A percentile compares a stretch with the other conserved stretches of the same genome.
Conservation (phyloP, 2,329 filamentous ascomycete genomes). For the Escovopsis sp. region DNA sequence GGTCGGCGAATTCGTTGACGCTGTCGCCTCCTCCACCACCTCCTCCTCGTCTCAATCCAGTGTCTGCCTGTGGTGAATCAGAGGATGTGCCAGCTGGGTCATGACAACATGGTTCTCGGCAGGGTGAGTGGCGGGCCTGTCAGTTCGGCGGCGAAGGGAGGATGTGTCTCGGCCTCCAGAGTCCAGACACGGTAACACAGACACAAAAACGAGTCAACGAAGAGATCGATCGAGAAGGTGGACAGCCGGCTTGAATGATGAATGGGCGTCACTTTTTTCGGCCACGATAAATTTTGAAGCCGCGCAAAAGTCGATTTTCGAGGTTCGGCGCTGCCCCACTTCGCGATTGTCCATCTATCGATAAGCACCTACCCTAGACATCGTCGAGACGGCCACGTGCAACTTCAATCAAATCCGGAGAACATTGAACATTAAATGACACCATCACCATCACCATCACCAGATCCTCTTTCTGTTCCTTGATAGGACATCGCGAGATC, state of each 20-base stretch:
- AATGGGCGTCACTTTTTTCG: background rate
- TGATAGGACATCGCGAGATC: no score
- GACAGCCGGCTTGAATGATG: no score
- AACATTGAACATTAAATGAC: no score
- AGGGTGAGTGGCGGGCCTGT: background rate
- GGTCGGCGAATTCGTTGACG: no score
- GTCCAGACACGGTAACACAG: no score
- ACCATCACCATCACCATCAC: no score
- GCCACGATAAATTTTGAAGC: constrained; percentile 5
- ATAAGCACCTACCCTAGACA: background rate
- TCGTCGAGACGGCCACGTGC: background rate
- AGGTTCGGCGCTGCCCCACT: background rate
- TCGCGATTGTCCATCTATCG: background rate
- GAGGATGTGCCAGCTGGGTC: background rate
- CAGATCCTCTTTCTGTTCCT: no score
- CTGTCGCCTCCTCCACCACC: no score
- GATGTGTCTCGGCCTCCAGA: no score
- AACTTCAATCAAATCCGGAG: no score
- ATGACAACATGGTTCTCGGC: constrained; percentile 4
- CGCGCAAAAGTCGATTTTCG: background rate
- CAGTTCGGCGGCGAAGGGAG: background rate
- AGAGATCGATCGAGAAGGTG: no score
- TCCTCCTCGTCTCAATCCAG: constrained; percentile 1
- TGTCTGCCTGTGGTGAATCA: constrained; percentile 1
- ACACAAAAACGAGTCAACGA: no score